Percentiles rank a stretch among this genome's conserved stretches.
These are phyloP conservation scores for Aspergillus latus DNA, from an alignment of 2,329 filamentous ascomycete species.

Conservation along the genomic window DNA sequence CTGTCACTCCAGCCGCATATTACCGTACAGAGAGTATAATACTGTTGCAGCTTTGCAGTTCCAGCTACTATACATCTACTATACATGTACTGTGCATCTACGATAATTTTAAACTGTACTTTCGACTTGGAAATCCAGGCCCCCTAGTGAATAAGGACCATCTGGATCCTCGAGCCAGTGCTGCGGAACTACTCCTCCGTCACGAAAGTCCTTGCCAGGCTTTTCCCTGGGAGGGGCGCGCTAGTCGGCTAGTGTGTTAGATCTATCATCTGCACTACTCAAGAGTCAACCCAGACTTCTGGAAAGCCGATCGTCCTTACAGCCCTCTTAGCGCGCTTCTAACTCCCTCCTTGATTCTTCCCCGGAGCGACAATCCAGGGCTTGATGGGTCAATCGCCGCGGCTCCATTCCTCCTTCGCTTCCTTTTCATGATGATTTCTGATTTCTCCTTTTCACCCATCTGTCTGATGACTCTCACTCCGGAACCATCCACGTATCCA, in stretches of 20 bases:
- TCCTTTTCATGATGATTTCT: conserved; percentile 1
- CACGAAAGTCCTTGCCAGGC: background rate
- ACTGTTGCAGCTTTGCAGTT: no score
- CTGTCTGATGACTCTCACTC: background rate
- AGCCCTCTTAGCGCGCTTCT: conserved; percentile 33
- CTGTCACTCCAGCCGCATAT: background rate
- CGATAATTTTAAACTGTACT: no score
- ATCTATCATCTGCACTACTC: conserved; percentile 41
- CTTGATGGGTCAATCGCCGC: conserved; percentile 13
- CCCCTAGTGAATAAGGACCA: no score
- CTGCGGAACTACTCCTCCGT: background rate
- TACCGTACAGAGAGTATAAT: no score
- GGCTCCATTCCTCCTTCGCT: conserved; percentile 17
- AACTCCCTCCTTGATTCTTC: conserved; percentile 32
- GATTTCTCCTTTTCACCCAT: conserved; percentile 7
- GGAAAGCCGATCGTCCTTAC: conserved; percentile 39
- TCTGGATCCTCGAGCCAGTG: no score
- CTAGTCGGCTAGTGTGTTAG: conserved; percentile 26
- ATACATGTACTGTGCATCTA: no score
- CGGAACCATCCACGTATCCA: no score
- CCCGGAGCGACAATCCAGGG: conserved; percentile 36
- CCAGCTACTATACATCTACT: no score
- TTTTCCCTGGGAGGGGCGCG: conserved; percentile 19
- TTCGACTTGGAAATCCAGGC: no score
- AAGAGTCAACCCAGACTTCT: conserved; percentile 28